A percentile compares a stretch with the other conserved stretches of the same genome.
Conservation (phyloP, 1,284 basidiomycete species). For the Marasmius fiardii region DNA sequence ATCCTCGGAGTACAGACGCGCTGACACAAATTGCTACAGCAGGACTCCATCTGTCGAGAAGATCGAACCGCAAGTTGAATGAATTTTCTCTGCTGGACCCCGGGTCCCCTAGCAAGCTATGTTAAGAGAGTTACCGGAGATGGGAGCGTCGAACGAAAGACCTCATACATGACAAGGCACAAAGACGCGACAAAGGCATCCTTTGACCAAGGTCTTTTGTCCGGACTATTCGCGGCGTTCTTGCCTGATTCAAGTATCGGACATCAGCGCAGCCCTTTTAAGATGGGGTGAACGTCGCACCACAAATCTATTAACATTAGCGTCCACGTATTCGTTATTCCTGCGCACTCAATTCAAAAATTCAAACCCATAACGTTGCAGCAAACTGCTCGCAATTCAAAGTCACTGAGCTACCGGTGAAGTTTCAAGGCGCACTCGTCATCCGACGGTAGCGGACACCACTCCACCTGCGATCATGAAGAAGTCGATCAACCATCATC, state of each 20-base stretch:
- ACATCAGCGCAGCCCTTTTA: not conserved
- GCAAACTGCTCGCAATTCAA: too few species aligned
- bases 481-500: conserved; percentile 3
- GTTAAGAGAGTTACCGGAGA: too few species aligned
- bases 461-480: not conserved
- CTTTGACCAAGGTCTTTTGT: not conserved
- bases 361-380: too few species aligned
- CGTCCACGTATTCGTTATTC: not conserved
- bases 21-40: not conserved
- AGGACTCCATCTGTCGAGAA: not conserved
- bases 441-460: too few species aligned
- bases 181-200: not conserved
- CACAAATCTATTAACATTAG: not conserved
- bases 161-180: not conserved
- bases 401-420: too few species aligned
- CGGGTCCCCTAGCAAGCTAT: too few species aligned
- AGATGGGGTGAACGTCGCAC: not conserved
- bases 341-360: too few species aligned
- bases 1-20: not conserved
- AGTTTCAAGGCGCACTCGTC: too few species aligned
- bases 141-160: too few species aligned
- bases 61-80: too few species aligned
- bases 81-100: too few species aligned
- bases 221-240: not conserved
- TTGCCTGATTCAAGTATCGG: not conserved